phyloP scores from a whole-genome alignment of 2,329 filamentous ascomycete genomes.

The Talaromyces sp. region DNA sequence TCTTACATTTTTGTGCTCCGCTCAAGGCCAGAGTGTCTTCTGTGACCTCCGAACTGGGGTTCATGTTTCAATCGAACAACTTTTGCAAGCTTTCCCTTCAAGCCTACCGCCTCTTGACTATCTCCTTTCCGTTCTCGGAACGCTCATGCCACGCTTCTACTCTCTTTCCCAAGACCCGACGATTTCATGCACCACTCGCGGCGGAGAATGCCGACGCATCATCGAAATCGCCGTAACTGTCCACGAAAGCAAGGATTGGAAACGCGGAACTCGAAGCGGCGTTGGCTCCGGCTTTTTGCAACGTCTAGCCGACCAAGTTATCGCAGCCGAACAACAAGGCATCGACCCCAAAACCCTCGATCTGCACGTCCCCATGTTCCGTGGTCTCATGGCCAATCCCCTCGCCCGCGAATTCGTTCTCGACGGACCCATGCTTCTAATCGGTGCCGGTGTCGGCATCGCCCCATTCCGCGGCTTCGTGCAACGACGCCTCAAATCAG shows the following conservation, averaged over 20 bases:
- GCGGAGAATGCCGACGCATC: constrained; percentile 70
- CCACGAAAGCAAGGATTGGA: constrained; percentile 82
- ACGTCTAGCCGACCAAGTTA: constrained; percentile 71
- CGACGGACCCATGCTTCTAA: constrained; percentile 95
- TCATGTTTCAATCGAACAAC: constrained; percentile 78
- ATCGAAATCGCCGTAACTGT: constrained; percentile 97
- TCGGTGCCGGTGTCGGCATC: constrained; percentile 94
- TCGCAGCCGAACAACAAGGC: constrained; percentile 65
- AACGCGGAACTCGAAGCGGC: constrained; percentile 69
- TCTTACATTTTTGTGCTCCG: constrained; percentile 78
- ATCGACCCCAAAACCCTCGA: constrained; percentile 54
- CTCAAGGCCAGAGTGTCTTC: constrained; percentile 87
- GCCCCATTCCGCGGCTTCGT: constrained; percentile 98
- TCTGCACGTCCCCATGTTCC: constrained; percentile 91
- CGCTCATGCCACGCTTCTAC: constrained; percentile 97
- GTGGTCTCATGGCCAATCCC: constrained; percentile 95
- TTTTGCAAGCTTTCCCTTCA: constrained; percentile 89
- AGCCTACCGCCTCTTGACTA: constrained; percentile 81
- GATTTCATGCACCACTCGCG: constrained; percentile 67
- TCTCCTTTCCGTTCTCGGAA: constrained; percentile 75
- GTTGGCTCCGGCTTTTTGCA: constrained; percentile 94
- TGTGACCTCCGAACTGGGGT: constrained; percentile 91
- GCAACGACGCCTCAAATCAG: constrained; percentile 85
- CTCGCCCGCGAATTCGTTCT: constrained; percentile 86
- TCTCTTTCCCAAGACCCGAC: constrained; percentile 95